These are phyloP conservation scores for Blastobotrys chiropterorum DNA, from an alignment of 805 yeast genomes.

Conservation along the genomic window DNA sequence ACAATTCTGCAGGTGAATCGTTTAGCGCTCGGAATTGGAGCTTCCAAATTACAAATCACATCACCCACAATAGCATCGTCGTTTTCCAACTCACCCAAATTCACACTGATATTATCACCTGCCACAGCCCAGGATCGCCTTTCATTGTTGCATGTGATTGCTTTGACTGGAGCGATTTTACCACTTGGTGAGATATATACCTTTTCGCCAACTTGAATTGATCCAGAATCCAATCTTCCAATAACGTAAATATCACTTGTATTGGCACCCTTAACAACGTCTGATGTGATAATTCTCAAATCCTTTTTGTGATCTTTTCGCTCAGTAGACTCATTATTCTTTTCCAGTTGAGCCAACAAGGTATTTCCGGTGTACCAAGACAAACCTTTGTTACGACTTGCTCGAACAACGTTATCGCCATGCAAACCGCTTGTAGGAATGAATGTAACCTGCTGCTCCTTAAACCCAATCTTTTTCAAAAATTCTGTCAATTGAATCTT, in stretches of 20 bases:
- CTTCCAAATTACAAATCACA: constrained; percentile 46
- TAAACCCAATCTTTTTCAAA: constrained; percentile 48
- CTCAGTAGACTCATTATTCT: constrained; percentile 17
- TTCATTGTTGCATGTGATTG: constrained; percentile 6
- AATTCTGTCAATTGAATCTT: constrained; percentile 43
- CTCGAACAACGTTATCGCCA: constrained; percentile 59
- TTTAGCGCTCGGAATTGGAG: constrained; percentile 42
- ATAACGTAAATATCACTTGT: constrained; percentile 46
- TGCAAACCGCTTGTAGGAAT: constrained; percentile 65
- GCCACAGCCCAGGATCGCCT: constrained; percentile 36
- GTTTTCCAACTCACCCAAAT: constrained; percentile 30
- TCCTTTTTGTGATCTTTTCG: constrained; percentile 33
- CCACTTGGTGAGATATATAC: constrained; percentile 50
- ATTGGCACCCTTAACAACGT: constrained; percentile 46
- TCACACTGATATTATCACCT: constrained; percentile 51
- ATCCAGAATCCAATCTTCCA: constrained; percentile 67
- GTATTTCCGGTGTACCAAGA: constrained; percentile 46
- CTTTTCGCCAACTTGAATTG: constrained; percentile 64
- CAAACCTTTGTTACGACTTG: constrained; percentile 17
- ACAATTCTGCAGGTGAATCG: constrained; percentile 50
- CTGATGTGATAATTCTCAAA: constrained; percentile 58
- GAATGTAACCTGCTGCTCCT: constrained; percentile 36
- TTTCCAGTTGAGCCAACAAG: constrained; percentile 20
- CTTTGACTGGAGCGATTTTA: constrained; percentile 23
- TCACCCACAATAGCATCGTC: constrained; percentile 61